phyloP scores from a whole-genome alignment of 1,284 basidiomycete species.

The Sporisorium iseilematis-ciliati region DNA sequence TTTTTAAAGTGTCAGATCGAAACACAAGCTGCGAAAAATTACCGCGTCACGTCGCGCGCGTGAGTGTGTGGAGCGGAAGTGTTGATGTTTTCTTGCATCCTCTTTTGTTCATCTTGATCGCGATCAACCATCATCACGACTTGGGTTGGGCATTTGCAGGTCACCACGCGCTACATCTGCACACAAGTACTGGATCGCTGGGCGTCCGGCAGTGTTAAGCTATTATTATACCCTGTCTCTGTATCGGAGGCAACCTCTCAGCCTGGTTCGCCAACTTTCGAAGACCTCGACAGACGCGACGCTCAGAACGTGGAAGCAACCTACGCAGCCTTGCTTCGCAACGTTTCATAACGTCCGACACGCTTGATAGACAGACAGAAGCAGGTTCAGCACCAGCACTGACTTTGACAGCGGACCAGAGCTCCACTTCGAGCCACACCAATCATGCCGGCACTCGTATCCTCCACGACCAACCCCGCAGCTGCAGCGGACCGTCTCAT shows the following conservation, averaged over 20 bases:
- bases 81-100: conserved; percentile 7
- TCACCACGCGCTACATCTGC: background rate
- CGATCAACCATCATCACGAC: conserved; percentile 2
- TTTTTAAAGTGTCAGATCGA: conserved; percentile 4
- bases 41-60: conserved; percentile 23
- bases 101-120: conserved; percentile 1
- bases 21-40: background rate
- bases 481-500: conserved; percentile 35
- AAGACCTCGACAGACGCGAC: background rate
- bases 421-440: background rate
- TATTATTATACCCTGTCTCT: background rate
- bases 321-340: background rate
- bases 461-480: conserved; percentile 10
- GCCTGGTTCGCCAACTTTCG: background rate
- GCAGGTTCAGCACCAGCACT: background rate
- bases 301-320: background rate
- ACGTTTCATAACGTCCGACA: background rate
- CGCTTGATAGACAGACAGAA: background rate
- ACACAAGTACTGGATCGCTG: too few species aligned
- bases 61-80: conserved; percentile 8
- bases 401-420: background rate
- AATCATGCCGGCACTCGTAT: conserved; percentile 35
- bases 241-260: background rate
- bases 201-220: too few species aligned
- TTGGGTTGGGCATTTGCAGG: background rate